Evolutionary conservation across 371 early-diverging fungal species (phyloP).

Genomic region (Dichotomocladium elegans): DNA sequence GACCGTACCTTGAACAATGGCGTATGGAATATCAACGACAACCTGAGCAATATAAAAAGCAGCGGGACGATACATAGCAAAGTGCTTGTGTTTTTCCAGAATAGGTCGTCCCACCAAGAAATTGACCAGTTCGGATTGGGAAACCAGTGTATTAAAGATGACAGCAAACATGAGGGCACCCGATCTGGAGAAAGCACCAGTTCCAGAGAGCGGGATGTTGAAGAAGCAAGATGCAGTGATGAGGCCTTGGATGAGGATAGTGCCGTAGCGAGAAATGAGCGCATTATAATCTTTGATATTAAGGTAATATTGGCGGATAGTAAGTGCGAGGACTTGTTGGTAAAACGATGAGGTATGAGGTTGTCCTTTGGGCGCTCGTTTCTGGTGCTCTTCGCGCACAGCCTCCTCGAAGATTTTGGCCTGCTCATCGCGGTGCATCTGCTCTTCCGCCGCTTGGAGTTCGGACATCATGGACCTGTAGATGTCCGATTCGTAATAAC

Average conservation of each 20-base stretch:
- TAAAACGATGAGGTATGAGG: conserved; percentile 49
- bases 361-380: conserved; percentile 27
- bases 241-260: conserved; percentile 57
- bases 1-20: conserved; percentile 29
- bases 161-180: conserved; percentile 58
- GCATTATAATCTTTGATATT: conserved; percentile 41
- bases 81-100: conserved; percentile 65
- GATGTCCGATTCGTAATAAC: conserved; percentile 22
- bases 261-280: conserved; percentile 48
- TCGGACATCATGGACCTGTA: conserved; percentile 24
- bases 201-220: conserved; percentile 39
- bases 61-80: conserved; percentile 62
- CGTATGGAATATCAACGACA: conserved; percentile 35
- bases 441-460: conserved; percentile 16
- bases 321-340: conserved; percentile 45
- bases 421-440: conserved; percentile 14
- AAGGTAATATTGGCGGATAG: conserved; percentile 49
- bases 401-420: conserved; percentile 34
- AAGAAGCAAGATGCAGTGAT: conserved; percentile 68
- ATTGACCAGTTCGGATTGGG: conserved; percentile 48
- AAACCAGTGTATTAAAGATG: conserved; percentile 51
- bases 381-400: conserved; percentile 38
- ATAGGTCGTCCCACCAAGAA: conserved; percentile 56
- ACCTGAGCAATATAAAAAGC: conserved; percentile 61
- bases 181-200: conserved; percentile 67